A percentile compares a stretch with the other conserved stretches of the same genome.
Evolutionary conservation across 1,284 basidiomycete species (phyloP).

Genomic region (Trametes pubescens): DNA sequence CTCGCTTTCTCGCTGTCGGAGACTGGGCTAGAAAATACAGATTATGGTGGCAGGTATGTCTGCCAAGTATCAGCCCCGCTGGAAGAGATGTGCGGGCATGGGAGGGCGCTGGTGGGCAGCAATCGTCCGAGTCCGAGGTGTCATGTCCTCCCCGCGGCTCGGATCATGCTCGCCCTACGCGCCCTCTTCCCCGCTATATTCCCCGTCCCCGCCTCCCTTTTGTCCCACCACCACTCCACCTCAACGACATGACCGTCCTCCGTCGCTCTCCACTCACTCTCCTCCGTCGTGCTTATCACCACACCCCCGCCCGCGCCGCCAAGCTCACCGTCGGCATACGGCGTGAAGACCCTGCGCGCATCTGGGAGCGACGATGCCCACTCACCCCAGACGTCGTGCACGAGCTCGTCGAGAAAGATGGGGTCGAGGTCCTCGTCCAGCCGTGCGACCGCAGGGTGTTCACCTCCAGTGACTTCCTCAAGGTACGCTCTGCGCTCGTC

Average conservation of each 20-base stretch:
- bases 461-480: slow-evolving; percentile 65
- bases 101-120: not conserved
- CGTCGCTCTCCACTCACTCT: slow-evolving; percentile 38
- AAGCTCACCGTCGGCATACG: slow-evolving; percentile 67
- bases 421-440: slow-evolving; percentile 77
- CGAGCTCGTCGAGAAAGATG: slow-evolving; percentile 61
- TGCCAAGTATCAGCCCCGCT: not conserved
- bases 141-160: slow-evolving; percentile 26
- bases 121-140: not conserved
- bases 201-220: not conserved
- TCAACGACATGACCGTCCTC: slow-evolving; percentile 35
- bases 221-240: slow-evolving; percentile 1
- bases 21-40: not conserved
- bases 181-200: slow-evolving; percentile 17
- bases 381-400: slow-evolving; percentile 80
- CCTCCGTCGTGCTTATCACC: slow-evolving; percentile 25
- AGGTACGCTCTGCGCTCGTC: slow-evolving; percentile 54
- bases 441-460: slow-evolving; percentile 82
- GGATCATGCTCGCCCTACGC: slow-evolving; percentile 27
- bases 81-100: not conserved
- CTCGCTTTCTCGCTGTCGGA: too few relatives aligned
- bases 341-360: slow-evolving; percentile 79
- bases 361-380: slow-evolving; percentile 90
- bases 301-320: slow-evolving; percentile 13
- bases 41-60: not conserved